Percentiles rank a stretch among this genome's conserved stretches.
Evolutionary conservation across 176 grass and related monocot species (phyloP).

Genomic region (Aegilops longissima): DNA sequence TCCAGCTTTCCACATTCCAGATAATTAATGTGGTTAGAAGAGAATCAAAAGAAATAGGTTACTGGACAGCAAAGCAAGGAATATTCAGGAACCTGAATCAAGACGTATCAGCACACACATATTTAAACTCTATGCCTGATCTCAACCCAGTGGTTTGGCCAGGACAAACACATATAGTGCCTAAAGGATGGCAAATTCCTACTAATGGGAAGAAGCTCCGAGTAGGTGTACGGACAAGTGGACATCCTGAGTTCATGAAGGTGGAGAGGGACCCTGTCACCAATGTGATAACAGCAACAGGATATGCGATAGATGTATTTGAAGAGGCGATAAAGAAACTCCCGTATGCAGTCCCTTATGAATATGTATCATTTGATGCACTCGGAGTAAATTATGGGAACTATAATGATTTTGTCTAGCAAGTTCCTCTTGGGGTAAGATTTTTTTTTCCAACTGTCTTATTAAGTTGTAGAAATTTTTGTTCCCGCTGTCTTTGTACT

Average conservation of each 20-base stretch:
- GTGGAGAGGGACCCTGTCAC: constrained; percentile 38
- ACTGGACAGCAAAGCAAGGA: constrained; percentile 50
- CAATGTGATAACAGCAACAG: constrained; percentile 16
- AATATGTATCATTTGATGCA: constrained; percentile 33
- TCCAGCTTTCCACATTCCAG: constrained; percentile 32
- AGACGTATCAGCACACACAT: neutral
- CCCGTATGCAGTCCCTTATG: constrained; percentile 45
- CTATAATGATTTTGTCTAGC: constrained; percentile 50
- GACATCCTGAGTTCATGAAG: constrained; percentile 42
- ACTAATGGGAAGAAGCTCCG: constrained; percentile 30
- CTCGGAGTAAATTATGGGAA: neutral
- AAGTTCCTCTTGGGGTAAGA: constrained; percentile 40
- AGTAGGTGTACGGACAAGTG: constrained; percentile 44
- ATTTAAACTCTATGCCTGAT: constrained; percentile 14
- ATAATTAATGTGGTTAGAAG: constrained; percentile 61
- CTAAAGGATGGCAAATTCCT: constrained; percentile 53
- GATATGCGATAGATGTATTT: constrained; percentile 53
- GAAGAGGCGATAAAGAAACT: constrained; percentile 30
- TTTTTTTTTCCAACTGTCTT: neutral
- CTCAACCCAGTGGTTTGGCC: constrained; percentile 48
- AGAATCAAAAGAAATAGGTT: constrained; percentile 33
- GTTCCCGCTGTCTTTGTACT: neutral
- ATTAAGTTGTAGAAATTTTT: neutral
- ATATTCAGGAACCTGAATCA: constrained; percentile 12
- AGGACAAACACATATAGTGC: constrained; percentile 25